Conservation (phyloP, 352 stramenopile genomes). For the Phytopythium montanum region DNA sequence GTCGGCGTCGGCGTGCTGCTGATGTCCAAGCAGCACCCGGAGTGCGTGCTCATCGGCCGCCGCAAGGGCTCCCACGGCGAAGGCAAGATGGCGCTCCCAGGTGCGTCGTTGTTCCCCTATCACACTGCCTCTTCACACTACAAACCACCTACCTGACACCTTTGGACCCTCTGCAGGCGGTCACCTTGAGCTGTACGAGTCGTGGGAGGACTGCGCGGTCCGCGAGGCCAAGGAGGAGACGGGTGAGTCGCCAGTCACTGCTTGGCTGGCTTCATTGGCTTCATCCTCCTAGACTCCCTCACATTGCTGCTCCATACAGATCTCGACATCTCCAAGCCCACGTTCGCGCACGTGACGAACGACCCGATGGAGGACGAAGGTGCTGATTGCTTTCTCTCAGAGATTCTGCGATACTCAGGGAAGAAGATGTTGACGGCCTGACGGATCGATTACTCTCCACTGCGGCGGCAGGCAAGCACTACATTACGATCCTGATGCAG, state of each 20-base stretch:
- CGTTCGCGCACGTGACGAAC: constrained; percentile 77
- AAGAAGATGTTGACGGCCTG: background rate
- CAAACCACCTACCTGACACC: too few relatives aligned
- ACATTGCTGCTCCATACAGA: constrained; percentile 19
- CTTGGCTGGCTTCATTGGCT: too few relatives aligned
- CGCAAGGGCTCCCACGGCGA: constrained; percentile 75
- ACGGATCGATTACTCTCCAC: background rate
- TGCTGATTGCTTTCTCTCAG: too few relatives aligned
- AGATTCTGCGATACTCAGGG: too few relatives aligned
- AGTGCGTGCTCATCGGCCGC: constrained; percentile 68
- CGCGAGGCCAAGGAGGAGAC: constrained; percentile 85
- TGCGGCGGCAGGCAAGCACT: constrained; percentile 52
- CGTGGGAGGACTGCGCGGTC: constrained; percentile 70
- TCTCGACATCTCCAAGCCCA: constrained; percentile 46
- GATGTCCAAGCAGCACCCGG: constrained; percentile 53
- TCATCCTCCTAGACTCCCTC: too few relatives aligned
- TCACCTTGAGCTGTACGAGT: constrained; percentile 84
- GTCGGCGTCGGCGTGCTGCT: constrained; percentile 78
- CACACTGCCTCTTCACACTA: too few relatives aligned
- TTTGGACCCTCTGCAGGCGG: constrained; percentile 21
- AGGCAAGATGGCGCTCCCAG: constrained; percentile 71
- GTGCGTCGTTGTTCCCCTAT: constrained; percentile 10
- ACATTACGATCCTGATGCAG: constrained; percentile 86
- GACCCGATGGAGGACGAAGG: constrained; percentile 76
- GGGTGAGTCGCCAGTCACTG: constrained; percentile 19